Base-by-base conservation (phyloP, 768 basidiomycete genomes). In the Coprinellus micaceus region DNA sequence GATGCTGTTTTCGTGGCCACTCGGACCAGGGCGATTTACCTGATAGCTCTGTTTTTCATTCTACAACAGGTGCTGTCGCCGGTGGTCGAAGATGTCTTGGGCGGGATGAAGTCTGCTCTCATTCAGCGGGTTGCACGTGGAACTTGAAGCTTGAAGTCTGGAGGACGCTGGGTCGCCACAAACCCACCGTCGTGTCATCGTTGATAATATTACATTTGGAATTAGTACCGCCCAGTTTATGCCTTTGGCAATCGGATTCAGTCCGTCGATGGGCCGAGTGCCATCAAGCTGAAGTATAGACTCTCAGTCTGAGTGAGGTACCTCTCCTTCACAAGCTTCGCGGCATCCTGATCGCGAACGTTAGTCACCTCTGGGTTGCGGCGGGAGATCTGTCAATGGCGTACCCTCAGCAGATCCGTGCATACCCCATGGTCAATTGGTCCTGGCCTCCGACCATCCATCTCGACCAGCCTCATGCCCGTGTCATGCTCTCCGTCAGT, bases 381-480 rank as follows among this genome's bases (percentile, higher is more conserved):
- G n/a, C n/a, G n/a, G n/a, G n/a, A n/a, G n/a, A n/a, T n/a, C n/a
- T n/a, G 40, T 19, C 7, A 29, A 24, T 58, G 13, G 63, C 69
- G 21, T 58, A 82, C 89, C 66, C 74, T 66, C 50, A 93, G 67
- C 43, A 93, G 71, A 65, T 88, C 75, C 1, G 58, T 69, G 60
- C 82, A 83, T 56, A 76, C 74, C 0, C 91, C 91, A 61, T 86
- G 79, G 66, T 97, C 94, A 61, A 97, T 76, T 1, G 94, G 93
- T 2, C 90, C 90, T 9, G 67, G 71, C 43, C 94, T 73, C 41
- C 83, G 72, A 0, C 94, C 94, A 70, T 97, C 94, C 46, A 98
- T 74, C 69, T 97, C 95, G 44, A 96, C 73, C 6, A 97, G 68
- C 45, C 88, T 78, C 71, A 73, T 71, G 5, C 69, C 68, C 33